phyloP scores from a whole-genome alignment of 805 yeast species.

The Vanderwaltozyma tropicalis region DNA sequence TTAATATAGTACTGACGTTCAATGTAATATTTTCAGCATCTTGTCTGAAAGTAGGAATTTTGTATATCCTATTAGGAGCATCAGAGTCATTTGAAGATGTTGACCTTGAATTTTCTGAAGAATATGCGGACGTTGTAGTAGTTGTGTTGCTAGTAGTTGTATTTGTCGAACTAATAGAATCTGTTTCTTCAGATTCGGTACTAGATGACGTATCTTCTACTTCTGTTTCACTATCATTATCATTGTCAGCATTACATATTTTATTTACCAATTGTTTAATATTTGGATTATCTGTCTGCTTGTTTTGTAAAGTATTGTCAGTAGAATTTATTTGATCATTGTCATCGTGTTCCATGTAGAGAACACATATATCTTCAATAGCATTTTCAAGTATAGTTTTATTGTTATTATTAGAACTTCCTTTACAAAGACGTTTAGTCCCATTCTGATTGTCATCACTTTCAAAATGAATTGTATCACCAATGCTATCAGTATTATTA shows the following conservation, averaged over 20 bases:
- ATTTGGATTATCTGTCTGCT: too few relatives aligned
- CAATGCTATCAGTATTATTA: neutral
- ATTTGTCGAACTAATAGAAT: neutral
- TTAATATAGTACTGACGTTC: neutral
- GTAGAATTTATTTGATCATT: too few relatives aligned
- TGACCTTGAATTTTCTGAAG: neutral
- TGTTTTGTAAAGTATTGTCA: too few relatives aligned
- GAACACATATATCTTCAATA: neutral
- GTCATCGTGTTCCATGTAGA: neutral
- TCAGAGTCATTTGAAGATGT: neutral
- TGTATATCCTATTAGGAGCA: conserved; percentile 8
- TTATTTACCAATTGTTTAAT: too few relatives aligned
- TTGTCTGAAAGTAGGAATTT: conserved; percentile 36
- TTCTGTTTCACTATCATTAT: neutral
- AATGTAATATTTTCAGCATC: neutral
- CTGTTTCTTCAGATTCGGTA: neutral
- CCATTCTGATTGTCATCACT: neutral
- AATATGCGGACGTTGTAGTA: too few relatives aligned
- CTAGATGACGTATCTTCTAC: neutral
- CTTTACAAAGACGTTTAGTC: too few relatives aligned
- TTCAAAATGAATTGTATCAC: neutral
- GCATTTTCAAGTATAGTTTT: neutral
- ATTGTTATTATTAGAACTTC: too few relatives aligned
- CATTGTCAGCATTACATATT: neutral
- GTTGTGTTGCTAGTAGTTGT: neutral